Base-by-base conservation (phyloP, 768 basidiomycete species). In the Austroboletus festivus region DNA sequence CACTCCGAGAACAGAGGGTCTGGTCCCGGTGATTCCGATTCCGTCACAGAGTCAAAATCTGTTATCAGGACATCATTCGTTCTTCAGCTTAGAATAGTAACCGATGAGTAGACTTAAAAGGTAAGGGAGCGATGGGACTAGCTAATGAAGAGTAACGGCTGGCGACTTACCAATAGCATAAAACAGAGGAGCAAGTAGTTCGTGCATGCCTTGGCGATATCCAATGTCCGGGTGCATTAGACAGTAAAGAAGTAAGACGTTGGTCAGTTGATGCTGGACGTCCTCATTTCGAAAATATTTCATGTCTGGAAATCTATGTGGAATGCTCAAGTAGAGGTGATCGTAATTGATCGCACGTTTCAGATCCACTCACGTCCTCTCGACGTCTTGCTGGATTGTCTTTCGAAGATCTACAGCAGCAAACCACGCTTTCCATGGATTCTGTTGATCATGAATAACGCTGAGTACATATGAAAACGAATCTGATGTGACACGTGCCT, bases 151-250 rank as follows among this genome's bases (percentile, higher is more conserved):
- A 37, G 22, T 26, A 28, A 39, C 19, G 28, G 18, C 18, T 37
- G 12, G 41, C 24, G 37, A 58, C 68, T 52, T 56, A 68, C 68
- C 68, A 43, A 63, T 44, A 41, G 85, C 85, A 59, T 89, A 82
- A 58, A 90, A 89, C 23, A 97, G 66, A 0, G 91, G 86, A 4
- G 94, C 96, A 19, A 97, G 78, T 9, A 98, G 71, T 62, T 99
- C 96, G 61, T 99, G 96, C 96, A 99, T 98, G 45, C 96, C 95
- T 75, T 99, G 96, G 24, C 96, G 81, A 64, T 99, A 99, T 19
- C 93, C 93, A 19, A 95, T 80, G 34, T 85, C 76, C 1, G 89
- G 82, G 62, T 94, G 82, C 62, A 82, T 79, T 34, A 81, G 75
- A 13, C 88, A 84, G 64, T 87, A 89, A 21, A 98, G 70, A 65